Evolutionary conservation across 495 filamentous ascomycete species (phyloP).

Genomic region (Neurospora sp.): DNA sequence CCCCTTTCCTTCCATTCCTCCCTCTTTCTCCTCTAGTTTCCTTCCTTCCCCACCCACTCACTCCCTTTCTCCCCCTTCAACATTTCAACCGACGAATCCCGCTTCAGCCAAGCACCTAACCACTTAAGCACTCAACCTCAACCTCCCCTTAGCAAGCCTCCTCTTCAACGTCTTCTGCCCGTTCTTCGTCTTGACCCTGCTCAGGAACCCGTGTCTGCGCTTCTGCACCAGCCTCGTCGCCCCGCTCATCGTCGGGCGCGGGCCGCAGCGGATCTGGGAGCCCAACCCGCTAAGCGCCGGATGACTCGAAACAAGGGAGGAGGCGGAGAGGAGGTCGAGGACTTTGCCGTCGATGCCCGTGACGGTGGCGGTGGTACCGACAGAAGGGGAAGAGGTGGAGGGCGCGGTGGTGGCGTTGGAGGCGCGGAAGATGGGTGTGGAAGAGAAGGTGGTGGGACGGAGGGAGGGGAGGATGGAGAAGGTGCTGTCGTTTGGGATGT

Average conservation of each 20-base stretch:
- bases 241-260: conserved; percentile 33
- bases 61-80: not conserved
- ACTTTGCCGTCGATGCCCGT: conserved; percentile 1
- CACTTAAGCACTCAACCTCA: conserved; percentile 20
- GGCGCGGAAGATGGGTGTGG: conserved; percentile 21
- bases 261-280: conserved; percentile 35
- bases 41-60: not conserved
- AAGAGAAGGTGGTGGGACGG: conserved; percentile 20
- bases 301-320: conserved; percentile 17
- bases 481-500: conserved; percentile 11
- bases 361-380: not conserved
- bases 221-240: conserved; percentile 38
- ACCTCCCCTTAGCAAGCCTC: conserved; percentile 30
- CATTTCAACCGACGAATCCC: not conserved
- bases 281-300: conserved; percentile 26
- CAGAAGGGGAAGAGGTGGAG: not conserved
- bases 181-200: conserved; percentile 24
- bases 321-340: conserved; percentile 29
- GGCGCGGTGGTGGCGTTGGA: conserved; percentile 4
- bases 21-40: too few relatives aligned
- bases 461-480: conserved; percentile 33
- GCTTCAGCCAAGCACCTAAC: not conserved
- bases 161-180: conserved; percentile 31
- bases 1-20: too few relatives aligned
- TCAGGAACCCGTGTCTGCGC: conserved; percentile 38